Conservation (phyloP, 805 yeast species). For the Vanderwaltozyma yarrowii region DNA sequence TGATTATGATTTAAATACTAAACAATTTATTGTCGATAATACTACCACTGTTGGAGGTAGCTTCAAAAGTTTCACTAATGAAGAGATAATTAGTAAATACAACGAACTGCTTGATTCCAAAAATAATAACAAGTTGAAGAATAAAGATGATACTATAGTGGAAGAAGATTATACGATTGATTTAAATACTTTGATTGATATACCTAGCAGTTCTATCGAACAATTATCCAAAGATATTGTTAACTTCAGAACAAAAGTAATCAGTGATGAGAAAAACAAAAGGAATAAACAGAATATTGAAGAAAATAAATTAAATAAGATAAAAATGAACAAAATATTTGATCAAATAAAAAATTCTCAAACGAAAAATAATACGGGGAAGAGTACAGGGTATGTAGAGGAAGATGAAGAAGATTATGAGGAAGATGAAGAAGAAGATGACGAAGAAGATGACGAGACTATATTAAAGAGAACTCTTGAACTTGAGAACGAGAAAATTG, state of each 20-base stretch:
- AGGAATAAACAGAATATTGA: slow-evolving; percentile 33
- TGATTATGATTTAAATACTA: slow-evolving; percentile 3
- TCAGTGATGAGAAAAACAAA: slow-evolving; percentile 41
- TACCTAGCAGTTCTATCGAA: slow-evolving; percentile 20
- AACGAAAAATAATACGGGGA: background rate
- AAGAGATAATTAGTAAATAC: background rate
- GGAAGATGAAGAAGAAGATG: slow-evolving; percentile 5
- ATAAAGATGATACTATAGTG: background rate
- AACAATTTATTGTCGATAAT: background rate
- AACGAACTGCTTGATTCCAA: background rate
- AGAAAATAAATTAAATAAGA: slow-evolving; percentile 19
- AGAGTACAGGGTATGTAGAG: slow-evolving; percentile 3
- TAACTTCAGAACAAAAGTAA: slow-evolving; percentile 45
- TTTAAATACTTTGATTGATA: slow-evolving; percentile 21
- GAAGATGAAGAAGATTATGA: slow-evolving; percentile 12
- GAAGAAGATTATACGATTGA: slow-evolving; percentile 20
- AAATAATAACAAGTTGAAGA: background rate
- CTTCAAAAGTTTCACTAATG: background rate
- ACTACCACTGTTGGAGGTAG: background rate
- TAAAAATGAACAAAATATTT: slow-evolving; percentile 20
- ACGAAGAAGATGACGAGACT: background rate
- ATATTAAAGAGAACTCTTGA: slow-evolving; percentile 7
- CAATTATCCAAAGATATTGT: slow-evolving; percentile 37
- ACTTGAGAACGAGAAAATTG: slow-evolving; percentile 8
- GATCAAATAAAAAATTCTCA: slow-evolving; percentile 19